Evolutionary conservation across 2,329 filamentous ascomycete genomes (phyloP).

Genomic region (Fusarium equiseti): DNA sequence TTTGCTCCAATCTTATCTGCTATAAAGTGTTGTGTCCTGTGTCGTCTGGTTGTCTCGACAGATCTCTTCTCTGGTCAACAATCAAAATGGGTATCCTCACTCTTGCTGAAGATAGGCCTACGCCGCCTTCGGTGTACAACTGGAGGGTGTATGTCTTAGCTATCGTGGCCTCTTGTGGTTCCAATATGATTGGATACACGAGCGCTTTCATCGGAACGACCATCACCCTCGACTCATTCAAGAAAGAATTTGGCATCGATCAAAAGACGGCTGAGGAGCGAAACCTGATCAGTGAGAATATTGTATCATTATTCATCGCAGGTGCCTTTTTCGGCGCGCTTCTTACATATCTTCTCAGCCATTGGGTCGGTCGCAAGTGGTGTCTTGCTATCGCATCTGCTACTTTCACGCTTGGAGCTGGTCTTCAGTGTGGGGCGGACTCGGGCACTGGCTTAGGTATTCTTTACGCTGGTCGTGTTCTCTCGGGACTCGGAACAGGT

Average conservation of each 20-base stretch:
- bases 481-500: conserved; percentile 16
- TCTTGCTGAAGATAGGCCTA: conserved; percentile 53
- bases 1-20: conserved; percentile 3
- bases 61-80: conserved; percentile 1
- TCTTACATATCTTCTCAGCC: conserved; percentile 61
- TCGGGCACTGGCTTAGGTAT: conserved; percentile 47
- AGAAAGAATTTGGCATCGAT: conserved; percentile 68
- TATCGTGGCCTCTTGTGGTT: conserved; percentile 53
- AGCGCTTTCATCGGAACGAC: conserved; percentile 77
- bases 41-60: not conserved
- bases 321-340: conserved; percentile 77
- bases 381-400: conserved; percentile 55
- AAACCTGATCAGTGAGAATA: conserved; percentile 48
- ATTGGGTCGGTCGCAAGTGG: conserved; percentile 39
- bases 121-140: conserved; percentile 55
- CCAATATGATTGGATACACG: conserved; percentile 57
- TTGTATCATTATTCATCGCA: conserved; percentile 74
- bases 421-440: conserved; percentile 69
- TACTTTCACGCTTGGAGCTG: conserved; percentile 56
- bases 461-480: conserved; percentile 12
- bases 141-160: conserved; percentile 52
- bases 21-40: conserved; percentile 14
- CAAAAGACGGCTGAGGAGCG: conserved; percentile 56
- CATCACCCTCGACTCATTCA: conserved; percentile 71
- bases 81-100: conserved; percentile 48